These are phyloP conservation scores for Botrytis paeoniae DNA, from an alignment of 2,329 filamentous ascomycete species.

Conservation along the genomic window DNA sequence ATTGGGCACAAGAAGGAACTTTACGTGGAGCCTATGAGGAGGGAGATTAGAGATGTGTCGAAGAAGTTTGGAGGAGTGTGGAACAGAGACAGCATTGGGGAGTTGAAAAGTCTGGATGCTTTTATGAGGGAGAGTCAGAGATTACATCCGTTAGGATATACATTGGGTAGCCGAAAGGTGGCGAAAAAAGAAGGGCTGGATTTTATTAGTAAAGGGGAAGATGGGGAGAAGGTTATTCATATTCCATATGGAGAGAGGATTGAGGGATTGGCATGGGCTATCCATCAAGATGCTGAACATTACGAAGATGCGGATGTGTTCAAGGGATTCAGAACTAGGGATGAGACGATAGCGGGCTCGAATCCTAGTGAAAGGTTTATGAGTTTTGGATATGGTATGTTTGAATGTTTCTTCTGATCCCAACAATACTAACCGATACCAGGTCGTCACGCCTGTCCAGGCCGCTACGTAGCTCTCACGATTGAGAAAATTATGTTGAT, in stretches of 20 bases:
- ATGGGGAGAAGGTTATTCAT: conserved; percentile 1
- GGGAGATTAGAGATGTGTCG: conserved; percentile 3
- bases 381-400: conserved; percentile 17
- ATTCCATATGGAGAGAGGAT: conserved; percentile 1
- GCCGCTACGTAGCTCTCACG: neutral
- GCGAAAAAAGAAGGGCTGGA: neutral
- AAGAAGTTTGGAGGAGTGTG: conserved; percentile 2
- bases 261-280: conserved; percentile 2
- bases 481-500: conserved; percentile 14
- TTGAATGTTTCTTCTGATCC: neutral
- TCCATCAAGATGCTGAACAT: conserved; percentile 6
- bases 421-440: neutral
- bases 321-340: conserved; percentile 2
- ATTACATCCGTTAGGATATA: conserved; percentile 12
- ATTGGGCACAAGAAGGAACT: neutral
- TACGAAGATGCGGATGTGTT: conserved; percentile 7
- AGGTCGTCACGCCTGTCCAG: conserved; percentile 15
- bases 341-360: neutral
- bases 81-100: conserved; percentile 5
- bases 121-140: conserved; percentile 18
- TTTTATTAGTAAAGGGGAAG: neutral
- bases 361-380: conserved; percentile 12
- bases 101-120: conserved; percentile 4
- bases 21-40: conserved; percentile 3
- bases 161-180: conserved; percentile 14